These are phyloP conservation scores for Phytopythium mirpurense DNA, from an alignment of 352 stramenopile species.

Conservation along the genomic window DNA sequence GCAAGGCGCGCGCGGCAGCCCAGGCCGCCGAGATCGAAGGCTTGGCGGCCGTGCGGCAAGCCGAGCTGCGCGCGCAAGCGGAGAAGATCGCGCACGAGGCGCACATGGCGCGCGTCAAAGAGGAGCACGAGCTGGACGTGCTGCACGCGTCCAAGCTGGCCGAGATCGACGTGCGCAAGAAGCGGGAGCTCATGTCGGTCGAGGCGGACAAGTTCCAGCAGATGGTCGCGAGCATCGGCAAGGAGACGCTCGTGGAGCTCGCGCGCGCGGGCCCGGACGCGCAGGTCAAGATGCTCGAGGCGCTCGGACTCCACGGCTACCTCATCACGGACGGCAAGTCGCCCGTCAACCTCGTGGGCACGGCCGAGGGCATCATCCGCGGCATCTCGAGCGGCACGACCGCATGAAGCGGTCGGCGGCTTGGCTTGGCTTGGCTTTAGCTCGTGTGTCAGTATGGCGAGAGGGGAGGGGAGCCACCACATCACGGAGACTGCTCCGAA, in stretches of 20 bases:
- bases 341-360: conserved; percentile 71
- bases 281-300: conserved; percentile 77
- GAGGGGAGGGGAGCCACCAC: too few relatives aligned
- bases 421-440: too few relatives aligned
- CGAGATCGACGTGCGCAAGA: conserved; percentile 68
- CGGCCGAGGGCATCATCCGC: conserved; percentile 67
- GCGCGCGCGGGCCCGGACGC: conserved; percentile 62
- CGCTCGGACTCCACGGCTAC: conserved; percentile 73
- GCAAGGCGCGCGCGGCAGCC: conserved; percentile 45
- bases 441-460: too few relatives aligned
- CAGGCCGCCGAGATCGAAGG: conserved; percentile 73
- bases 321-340: conserved; percentile 83
- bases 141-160: conserved; percentile 51
- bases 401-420: neutral
- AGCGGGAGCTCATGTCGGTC: conserved; percentile 73
- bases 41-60: conserved; percentile 61
- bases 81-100: conserved; percentile 65
- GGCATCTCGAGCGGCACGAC: conserved; percentile 38
- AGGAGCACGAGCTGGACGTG: conserved; percentile 60
- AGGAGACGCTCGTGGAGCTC: conserved; percentile 72
- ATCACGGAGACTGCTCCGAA: too few relatives aligned
- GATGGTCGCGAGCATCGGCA: conserved; percentile 70
- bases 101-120: conserved; percentile 41
- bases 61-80: conserved; percentile 59
- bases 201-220: conserved; percentile 80